Conservation (phyloP, 192 early-diverging fungal species). For the Glomus cerebriforme region DNA sequence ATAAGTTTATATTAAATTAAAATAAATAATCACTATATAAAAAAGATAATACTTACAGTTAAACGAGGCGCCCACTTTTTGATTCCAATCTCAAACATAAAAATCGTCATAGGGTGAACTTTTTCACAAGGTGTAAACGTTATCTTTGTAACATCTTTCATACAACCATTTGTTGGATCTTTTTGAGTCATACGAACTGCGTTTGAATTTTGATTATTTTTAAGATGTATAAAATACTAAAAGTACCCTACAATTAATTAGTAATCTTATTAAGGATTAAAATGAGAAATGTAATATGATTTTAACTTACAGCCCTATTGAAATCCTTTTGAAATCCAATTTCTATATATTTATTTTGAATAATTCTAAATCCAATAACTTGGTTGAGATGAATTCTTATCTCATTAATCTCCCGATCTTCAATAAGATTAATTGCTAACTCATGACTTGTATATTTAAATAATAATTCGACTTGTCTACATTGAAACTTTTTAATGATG, state of each 20-base stretch:
- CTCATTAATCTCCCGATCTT: neutral
- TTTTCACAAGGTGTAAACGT: neutral
- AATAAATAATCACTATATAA: neutral
- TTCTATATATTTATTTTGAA: neutral
- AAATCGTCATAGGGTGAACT: neutral
- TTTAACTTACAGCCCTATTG: neutral
- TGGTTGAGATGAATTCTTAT: neutral
- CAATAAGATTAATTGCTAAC: neutral
- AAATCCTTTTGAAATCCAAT: neutral
- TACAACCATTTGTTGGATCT: neutral
- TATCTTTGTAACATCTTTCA: neutral
- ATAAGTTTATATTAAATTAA: neutral
- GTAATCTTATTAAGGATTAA: neutral
- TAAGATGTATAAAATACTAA: neutral
- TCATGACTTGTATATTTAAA: neutral
- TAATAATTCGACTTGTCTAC: neutral
- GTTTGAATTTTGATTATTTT: neutral
- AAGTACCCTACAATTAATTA: neutral
- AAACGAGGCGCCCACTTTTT: neutral
- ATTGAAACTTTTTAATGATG: neutral
- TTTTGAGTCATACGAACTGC: neutral
- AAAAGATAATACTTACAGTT: neutral
- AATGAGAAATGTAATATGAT: neutral
- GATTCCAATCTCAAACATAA: neutral
- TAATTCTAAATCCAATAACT: neutral